These are phyloP conservation scores for Talaromyces sp. DNA, from an alignment of 2,329 filamentous ascomycete genomes.

Conservation along the genomic window DNA sequence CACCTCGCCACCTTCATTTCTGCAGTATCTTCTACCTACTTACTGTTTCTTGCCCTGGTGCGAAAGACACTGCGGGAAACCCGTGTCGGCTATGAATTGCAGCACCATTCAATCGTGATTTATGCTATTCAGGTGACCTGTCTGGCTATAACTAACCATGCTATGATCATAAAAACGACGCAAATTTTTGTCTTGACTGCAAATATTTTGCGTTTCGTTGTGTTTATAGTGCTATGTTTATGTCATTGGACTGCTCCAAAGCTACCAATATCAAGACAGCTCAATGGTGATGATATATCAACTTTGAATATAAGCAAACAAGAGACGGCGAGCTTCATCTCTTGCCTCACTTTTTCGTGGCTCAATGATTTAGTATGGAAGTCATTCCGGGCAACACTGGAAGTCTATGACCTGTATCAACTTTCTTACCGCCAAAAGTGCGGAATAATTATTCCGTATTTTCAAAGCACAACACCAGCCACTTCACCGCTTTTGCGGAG, in stretches of 20 bases:
- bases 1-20: background rate
- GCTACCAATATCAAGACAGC: background rate
- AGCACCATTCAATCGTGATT: background rate
- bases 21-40: background rate
- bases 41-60: background rate
- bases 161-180: background rate
- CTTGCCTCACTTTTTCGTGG: slow-evolving; percentile 7
- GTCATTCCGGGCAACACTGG: background rate
- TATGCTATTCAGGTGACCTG: background rate
- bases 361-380: slow-evolving; percentile 1
- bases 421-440: background rate
- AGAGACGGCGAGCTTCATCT: background rate
- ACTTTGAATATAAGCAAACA: background rate
- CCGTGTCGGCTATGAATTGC: background rate
- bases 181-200: background rate
- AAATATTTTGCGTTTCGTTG: background rate
- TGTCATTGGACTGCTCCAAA: background rate
- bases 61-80: background rate
- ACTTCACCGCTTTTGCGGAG: background rate
- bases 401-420: background rate
- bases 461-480: background rate
- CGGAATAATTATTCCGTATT: background rate
- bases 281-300: background rate
- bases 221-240: background rate
- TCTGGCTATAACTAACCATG: background rate